Conservation (phyloP, 345 rosid species). For the Camelina hispida region DNA sequence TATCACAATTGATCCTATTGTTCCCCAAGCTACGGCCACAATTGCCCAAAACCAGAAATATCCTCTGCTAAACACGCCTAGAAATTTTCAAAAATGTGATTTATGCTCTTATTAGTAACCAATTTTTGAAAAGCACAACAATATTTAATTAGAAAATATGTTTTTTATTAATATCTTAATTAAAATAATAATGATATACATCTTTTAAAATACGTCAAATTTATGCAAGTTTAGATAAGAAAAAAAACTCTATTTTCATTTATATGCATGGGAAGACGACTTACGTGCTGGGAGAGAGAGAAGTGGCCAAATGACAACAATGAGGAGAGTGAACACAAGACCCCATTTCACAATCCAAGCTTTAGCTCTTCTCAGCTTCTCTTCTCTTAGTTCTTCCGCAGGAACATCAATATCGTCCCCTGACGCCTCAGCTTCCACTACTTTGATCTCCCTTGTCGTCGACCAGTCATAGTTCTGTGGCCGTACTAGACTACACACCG, state of each 20-base stretch:
- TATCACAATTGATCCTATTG: constrained; percentile 70
- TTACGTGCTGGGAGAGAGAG: constrained; percentile 84
- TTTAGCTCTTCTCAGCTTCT: constrained; percentile 70
- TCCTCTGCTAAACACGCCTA: constrained; percentile 60
- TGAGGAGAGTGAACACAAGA: constrained; percentile 67
- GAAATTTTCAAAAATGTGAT: not conserved
- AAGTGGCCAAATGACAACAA: constrained; percentile 78
- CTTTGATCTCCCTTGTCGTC: constrained; percentile 76
- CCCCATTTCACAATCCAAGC: constrained; percentile 92
- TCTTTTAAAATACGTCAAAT: too few species aligned
- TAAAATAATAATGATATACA: too few species aligned
- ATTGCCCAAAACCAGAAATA: constrained; percentile 93
- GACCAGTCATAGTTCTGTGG: constrained; percentile 90
- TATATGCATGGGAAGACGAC: constrained; percentile 10
- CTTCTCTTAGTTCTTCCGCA: constrained; percentile 73
- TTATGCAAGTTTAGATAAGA: not conserved
- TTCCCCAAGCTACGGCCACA: constrained; percentile 87
- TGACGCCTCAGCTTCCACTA: constrained; percentile 65
- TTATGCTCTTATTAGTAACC: not conserved
- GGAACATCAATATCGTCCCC: constrained; percentile 49
- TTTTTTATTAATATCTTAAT: not conserved
- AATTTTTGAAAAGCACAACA: not conserved
- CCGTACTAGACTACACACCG: constrained; percentile 60
- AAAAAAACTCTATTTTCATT: not conserved
- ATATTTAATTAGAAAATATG: not conserved